Base-by-base conservation (phyloP, 2,329 filamentous ascomycete species). In the Colletotrichum incanum region DNA sequence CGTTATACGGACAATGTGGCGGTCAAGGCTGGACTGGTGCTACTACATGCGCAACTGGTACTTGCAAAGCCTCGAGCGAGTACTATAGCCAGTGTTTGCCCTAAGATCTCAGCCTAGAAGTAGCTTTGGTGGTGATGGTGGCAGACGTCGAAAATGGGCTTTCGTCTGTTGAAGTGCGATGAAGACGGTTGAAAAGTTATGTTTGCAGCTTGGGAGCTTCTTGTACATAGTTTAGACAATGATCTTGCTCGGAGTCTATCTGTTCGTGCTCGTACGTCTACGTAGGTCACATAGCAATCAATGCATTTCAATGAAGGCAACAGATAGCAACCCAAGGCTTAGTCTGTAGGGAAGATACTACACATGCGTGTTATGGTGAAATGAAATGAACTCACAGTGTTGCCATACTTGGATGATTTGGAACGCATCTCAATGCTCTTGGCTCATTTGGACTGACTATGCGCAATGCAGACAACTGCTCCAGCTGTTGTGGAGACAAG, bases 41-140 rank as follows among this genome's bases (percentile, higher is more conserved):
- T 0, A 79, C 76, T 0, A 74, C 73, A 3, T 80, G 78, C 49
- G 74, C 75, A 2, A 65, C 75, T 56, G 78, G 78, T 39, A 78
- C 75, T 18, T 80, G 79, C 74, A 79, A 75, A 26, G 74, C 71
- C 37, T 71, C 72, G 23, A 77, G 74, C 69, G 72, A 78, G 26
- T 77, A 74, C 43, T 80, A 80, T 73, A 75, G 71, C 41, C 78
- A 80, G 74, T 80, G 75, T 81, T 78, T 64, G 3, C 67, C 63
- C 1, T 71, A 18, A 61, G 14, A 12, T 2, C 6, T 47, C 1
- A 9, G n/a, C 5, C 18, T n/a, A 18, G 4, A 20, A 41, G 5
- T 5, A n/a, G 18, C 1, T 14, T 8, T 6, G 20, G 11, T 6
- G 23, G 3, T 5, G 20, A 2, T 23, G 3, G 4, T 7, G n/a